A percentile compares a stretch with the other conserved stretches of the same genome.
Evolutionary conservation across 2,329 filamentous ascomycete species (phyloP).

Genomic region (Periconia sp.): DNA sequence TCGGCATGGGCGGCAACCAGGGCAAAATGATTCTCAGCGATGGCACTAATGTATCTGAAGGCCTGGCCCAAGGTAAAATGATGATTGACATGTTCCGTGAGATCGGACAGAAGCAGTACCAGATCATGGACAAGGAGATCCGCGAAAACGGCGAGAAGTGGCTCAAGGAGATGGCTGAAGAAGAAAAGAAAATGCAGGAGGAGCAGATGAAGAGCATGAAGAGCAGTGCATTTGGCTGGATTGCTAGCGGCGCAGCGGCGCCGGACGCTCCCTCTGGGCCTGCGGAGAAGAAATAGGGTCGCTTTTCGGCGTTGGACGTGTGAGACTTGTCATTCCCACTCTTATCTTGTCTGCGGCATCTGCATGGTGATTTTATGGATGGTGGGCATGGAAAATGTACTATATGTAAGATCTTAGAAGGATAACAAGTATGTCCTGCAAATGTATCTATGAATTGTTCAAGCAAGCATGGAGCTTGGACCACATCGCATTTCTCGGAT

Average conservation of each 20-base stretch:
- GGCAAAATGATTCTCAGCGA: constrained; percentile 57
- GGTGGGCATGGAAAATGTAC: constrained; percentile 3
- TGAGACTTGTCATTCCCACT: constrained; percentile 25
- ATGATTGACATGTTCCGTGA: constrained; percentile 93
- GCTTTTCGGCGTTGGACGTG: no score
- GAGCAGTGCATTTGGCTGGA: constrained; percentile 45
- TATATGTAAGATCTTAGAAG: no score
- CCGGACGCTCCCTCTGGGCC: constrained; percentile 1
- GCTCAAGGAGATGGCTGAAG: constrained; percentile 89
- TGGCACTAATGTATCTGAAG: constrained; percentile 69
- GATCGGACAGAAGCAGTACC: constrained; percentile 87
- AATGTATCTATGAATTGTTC: no score
- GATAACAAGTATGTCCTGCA: no score
- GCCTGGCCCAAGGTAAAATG: constrained; percentile 93
- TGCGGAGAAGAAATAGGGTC: no score
- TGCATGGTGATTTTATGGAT: no score
- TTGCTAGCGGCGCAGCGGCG: constrained; percentile 14
- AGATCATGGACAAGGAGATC: constrained; percentile 88
- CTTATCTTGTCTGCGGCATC: constrained; percentile 9
- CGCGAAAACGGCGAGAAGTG: constrained; percentile 92
- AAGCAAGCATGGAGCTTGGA: no score
- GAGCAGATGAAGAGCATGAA: constrained; percentile 94
- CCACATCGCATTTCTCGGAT: no score
- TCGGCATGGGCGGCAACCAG: constrained; percentile 76
- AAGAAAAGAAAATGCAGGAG: constrained; percentile 87